These are phyloP conservation scores for Ophiostoma sp. DNA, from an alignment of 2,329 filamentous ascomycete species.

Conservation along the genomic window DNA sequence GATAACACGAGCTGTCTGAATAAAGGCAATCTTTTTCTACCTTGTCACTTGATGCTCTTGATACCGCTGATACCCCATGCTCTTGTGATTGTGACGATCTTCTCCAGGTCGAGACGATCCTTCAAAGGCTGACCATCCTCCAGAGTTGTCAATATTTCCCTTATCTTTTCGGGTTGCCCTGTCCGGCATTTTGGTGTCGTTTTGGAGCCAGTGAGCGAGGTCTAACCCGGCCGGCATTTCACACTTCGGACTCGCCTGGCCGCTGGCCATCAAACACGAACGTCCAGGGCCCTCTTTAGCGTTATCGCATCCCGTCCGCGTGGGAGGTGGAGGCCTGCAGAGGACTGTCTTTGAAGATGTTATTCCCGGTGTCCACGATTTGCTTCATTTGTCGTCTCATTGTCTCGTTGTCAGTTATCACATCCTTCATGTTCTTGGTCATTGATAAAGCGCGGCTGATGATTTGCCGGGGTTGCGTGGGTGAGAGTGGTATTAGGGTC, in stretches of 20 bases:
- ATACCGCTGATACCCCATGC: neutral
- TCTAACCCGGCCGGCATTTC: constrained; percentile 5
- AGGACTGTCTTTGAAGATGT: neutral
- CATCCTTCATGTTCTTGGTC: neutral
- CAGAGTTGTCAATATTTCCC: neutral
- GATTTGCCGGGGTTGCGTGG: neutral
- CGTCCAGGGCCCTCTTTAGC: neutral
- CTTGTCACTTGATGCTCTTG: neutral
- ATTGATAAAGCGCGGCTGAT: neutral
- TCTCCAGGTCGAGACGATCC: neutral
- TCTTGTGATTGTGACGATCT: neutral
- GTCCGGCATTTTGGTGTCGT: neutral
- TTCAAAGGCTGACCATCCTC: neutral
- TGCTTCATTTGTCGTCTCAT: neutral
- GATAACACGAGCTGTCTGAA: neutral
- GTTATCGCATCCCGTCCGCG: neutral
- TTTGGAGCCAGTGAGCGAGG: too few relatives aligned
- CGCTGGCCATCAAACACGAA: neutral
- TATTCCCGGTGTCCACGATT: neutral
- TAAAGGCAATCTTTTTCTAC: neutral
- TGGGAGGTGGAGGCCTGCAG: neutral
- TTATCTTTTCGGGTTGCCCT: neutral
- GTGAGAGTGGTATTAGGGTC: neutral
- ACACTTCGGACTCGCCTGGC: neutral
- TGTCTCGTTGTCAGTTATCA: neutral